Evolutionary conservation across 1,284 basidiomycete genomes (phyloP).

Genomic region (Hymenochaete sp.): DNA sequence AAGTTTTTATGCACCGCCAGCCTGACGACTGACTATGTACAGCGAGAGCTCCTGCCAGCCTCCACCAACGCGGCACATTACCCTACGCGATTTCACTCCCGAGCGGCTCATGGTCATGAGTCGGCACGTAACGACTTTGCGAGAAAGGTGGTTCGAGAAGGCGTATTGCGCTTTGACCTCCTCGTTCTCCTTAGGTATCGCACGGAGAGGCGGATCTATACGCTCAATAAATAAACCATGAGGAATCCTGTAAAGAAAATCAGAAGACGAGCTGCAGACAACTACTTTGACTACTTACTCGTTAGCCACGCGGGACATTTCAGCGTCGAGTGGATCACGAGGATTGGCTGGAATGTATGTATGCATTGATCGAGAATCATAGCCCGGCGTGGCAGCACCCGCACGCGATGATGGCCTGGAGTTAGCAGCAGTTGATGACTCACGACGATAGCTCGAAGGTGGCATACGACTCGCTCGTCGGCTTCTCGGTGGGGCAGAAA

Average conservation of each 20-base stretch:
- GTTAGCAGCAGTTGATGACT: conserved; percentile 21
- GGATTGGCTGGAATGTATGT: conserved; percentile 62
- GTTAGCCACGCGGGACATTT: conserved; percentile 71
- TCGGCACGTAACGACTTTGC: conserved; percentile 71
- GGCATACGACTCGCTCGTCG: conserved; percentile 45
- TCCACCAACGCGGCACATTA: conserved; percentile 80
- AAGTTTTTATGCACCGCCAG: too few species aligned
- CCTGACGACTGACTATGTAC: conserved; percentile 64
- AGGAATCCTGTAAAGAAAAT: conserved; percentile 33
- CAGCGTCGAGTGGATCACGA: conserved; percentile 74
- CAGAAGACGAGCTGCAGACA: background rate
- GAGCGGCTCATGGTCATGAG: conserved; percentile 66
- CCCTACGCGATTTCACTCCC: conserved; percentile 62
- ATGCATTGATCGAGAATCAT: conserved; percentile 43
- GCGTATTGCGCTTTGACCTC: conserved; percentile 78
- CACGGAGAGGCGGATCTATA: conserved; percentile 63
- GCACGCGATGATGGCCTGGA: conserved; percentile 53
- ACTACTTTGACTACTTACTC: conserved; percentile 22
- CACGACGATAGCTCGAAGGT: conserved; percentile 69
- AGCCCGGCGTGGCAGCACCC: conserved; percentile 49
- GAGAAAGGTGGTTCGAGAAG: conserved; percentile 60
- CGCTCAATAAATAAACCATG: conserved; percentile 72
- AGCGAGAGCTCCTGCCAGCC: conserved; percentile 84
- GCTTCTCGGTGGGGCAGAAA: conserved; percentile 17
- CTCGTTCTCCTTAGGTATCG: conserved; percentile 57